Percentiles rank a stretch among this genome's conserved stretches.
Evolutionary conservation across 2,329 filamentous ascomycete species (phyloP).

Genomic region (Penicillium aurantiogriseum): DNA sequence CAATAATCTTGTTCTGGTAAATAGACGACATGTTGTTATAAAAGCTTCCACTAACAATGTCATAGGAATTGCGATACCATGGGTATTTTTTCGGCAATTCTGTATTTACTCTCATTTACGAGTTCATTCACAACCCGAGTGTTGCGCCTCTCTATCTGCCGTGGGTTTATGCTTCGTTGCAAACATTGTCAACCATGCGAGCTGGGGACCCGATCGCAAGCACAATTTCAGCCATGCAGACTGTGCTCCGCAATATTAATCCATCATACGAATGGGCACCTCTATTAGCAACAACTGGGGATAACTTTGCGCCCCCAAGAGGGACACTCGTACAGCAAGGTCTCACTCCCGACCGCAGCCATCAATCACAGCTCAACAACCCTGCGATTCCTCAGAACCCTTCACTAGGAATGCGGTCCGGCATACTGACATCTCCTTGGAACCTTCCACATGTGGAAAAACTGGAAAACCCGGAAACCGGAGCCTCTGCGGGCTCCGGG

Average conservation of each 20-base stretch:
- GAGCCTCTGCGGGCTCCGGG: conserved; percentile 25
- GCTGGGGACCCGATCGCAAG: conserved; percentile 28
- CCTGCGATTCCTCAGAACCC: not conserved
- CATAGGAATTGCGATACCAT: conserved; percentile 47
- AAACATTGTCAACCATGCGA: conserved; percentile 40
- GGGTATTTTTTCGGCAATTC: conserved; percentile 47
- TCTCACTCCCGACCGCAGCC: not conserved
- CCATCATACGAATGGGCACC: conserved; percentile 31
- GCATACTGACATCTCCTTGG: conserved; percentile 24
- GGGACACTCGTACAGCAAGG: not conserved
- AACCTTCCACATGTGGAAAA: conserved; percentile 22
- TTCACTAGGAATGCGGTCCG: not conserved
- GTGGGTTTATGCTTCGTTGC: conserved; percentile 43
- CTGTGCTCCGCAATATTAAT: conserved; percentile 33
- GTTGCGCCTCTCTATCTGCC: conserved; percentile 41
- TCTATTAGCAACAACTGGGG: not conserved
- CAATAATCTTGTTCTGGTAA: conserved; percentile 43
- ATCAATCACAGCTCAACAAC: not conserved
- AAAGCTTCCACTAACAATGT: not conserved
- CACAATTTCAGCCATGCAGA: conserved; percentile 34
- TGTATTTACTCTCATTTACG: conserved; percentile 44
- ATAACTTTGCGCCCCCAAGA: not conserved
- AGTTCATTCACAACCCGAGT: conserved; percentile 43
- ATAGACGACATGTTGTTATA: not conserved
- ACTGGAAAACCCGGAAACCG: conserved; percentile 22